Evolutionary conservation across 768 basidiomycete species (phyloP).

Genomic region (Russula virescens): DNA sequence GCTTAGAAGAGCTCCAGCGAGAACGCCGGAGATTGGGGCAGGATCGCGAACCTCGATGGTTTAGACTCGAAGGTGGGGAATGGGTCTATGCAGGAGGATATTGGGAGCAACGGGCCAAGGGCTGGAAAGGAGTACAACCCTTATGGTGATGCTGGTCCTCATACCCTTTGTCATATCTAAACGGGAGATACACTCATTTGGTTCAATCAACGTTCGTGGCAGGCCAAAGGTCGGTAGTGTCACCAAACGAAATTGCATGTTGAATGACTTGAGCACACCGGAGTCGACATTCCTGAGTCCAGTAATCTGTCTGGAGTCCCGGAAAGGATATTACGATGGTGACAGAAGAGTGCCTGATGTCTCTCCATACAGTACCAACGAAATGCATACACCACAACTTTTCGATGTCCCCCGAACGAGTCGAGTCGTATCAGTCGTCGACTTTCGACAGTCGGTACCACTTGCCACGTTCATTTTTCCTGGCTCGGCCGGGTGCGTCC

Average conservation of each 20-base stretch:
- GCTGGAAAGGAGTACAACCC: conserved; percentile 55
- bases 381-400: too few species aligned
- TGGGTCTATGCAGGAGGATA: conserved; percentile 78
- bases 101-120: conserved; percentile 66
- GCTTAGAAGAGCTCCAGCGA: conserved; percentile 72
- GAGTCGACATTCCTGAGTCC: too few species aligned
- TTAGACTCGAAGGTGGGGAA: conserved; percentile 59
- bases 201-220: background rate
- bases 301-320: too few species aligned
- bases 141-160: conserved; percentile 52
- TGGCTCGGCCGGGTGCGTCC: background rate
- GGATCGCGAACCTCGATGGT: conserved; percentile 69
- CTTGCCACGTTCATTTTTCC: background rate
- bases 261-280: too few species aligned
- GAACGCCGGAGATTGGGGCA: conserved; percentile 56
- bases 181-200: background rate
- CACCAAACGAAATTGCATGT: too few species aligned
- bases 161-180: background rate
- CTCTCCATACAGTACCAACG: too few species aligned
- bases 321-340: too few species aligned
- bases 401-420: too few species aligned
- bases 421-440: too few species aligned
- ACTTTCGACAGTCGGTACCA: too few species aligned
- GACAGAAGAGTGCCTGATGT: too few species aligned
- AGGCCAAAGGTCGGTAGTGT: background rate